Conservation (phyloP, 2,329 filamentous ascomycete species). For the Boeremia lycopersici region DNA sequence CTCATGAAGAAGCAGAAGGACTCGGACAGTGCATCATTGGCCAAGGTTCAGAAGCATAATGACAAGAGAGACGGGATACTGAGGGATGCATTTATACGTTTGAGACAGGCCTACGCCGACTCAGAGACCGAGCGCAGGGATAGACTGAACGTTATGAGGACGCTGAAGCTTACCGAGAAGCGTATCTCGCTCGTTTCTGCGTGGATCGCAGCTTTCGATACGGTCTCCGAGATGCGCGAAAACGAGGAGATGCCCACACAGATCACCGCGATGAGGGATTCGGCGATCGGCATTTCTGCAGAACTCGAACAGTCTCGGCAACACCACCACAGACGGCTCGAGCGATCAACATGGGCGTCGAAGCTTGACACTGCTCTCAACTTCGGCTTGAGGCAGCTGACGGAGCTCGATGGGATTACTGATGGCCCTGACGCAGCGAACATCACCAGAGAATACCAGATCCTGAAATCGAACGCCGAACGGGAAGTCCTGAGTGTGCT, state of each 20-base stretch:
- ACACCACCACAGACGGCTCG: slow-evolving; percentile 83
- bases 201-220: slow-evolving; percentile 92
- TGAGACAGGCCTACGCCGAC: slow-evolving; percentile 84
- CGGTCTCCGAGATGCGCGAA: slow-evolving; percentile 74
- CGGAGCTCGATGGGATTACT: slow-evolving; percentile 67
- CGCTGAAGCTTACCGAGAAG: slow-evolving; percentile 79
- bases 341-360: slow-evolving; percentile 84
- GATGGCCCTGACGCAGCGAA: slow-evolving; percentile 72
- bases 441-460: slow-evolving; percentile 80
- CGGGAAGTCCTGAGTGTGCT: slow-evolving; percentile 79
- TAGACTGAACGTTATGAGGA: slow-evolving; percentile 78
- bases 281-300: slow-evolving; percentile 82
- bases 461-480: slow-evolving; percentile 82
- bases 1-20: slow-evolving; percentile 92
- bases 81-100: slow-evolving; percentile 77
- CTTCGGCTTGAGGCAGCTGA: slow-evolving; percentile 80
- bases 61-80: slow-evolving; percentile 80
- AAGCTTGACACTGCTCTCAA: slow-evolving; percentile 85
- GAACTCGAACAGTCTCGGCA: slow-evolving; percentile 91
- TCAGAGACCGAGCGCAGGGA: slow-evolving; percentile 78
- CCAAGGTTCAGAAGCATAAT: slow-evolving; percentile 88
- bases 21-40: slow-evolving; percentile 77
- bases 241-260: slow-evolving; percentile 69
- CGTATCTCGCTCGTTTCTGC: slow-evolving; percentile 84
- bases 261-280: slow-evolving; percentile 75